Evolutionary conservation across 2,329 filamentous ascomycete species (phyloP), one percentile per base, ranked within the genome.

Genomic region (Scytalidium lignicola): DNA sequence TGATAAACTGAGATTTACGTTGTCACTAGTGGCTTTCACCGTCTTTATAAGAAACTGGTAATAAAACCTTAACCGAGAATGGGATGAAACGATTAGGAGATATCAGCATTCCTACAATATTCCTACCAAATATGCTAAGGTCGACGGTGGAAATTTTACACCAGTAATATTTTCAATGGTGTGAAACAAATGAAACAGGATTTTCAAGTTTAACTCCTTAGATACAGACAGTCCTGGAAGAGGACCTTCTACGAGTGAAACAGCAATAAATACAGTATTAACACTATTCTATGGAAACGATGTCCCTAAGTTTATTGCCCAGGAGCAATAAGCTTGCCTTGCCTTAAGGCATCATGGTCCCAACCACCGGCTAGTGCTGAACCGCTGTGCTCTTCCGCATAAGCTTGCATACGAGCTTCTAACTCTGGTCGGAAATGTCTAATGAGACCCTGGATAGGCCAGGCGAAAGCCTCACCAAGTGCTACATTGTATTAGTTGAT

Each of bases 371-470:
- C 91, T 65, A 91, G 75, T 41, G 89, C 78, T 63, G 82, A 70
- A 29, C 88, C 88, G 53, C 89, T 89, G 54, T 81, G 71, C 74
- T 86, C 78, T 65, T 83, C 69, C 18, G 88, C 80, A 67, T 88
- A 93, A 61, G 89, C 82, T 67, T 83, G 79, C 79, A 99, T 95
- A 61, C 92, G 83, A 46, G 85, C 88, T 79, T 97, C 91, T 46
- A 99, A 78, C 74, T 99, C 91, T 41, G 92, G 93, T 62, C 93
- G 83, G 80, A 99, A 99, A 74, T 99, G 93, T 65, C 93, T 86
- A 72, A 99, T 99, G 52, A 99, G 81, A 69, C 93, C 93, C 74
- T 99, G 93, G 58, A 99, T 86, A 56, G 93, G 93, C 93, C 93
- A 99, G 56, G 93, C 91, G 62, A 99, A 99, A 55, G 93, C 93